Base-by-base conservation (phyloP, 1,284 basidiomycete genomes). In the Ustanciosporium gigantosporum region DNA sequence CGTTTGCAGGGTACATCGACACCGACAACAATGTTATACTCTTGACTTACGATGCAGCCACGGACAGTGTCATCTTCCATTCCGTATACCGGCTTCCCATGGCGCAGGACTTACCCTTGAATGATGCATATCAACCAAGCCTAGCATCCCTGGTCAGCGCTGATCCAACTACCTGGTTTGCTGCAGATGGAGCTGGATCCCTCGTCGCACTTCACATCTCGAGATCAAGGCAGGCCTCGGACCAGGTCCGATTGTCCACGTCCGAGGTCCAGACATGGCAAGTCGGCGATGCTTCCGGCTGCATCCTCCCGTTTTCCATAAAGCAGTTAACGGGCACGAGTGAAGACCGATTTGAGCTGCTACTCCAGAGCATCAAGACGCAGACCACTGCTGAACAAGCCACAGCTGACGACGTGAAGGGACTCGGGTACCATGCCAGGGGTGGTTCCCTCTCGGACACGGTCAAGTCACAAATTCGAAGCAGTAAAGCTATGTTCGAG, bases 1-100 rank as follows among this genome's bases (percentile, higher is more conserved):
- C 65, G 2, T 46, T 65, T 16, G 60, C 60, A 8, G 60, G 36
- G 9, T 68, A 68, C 29, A 32, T 68, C 19, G 65, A 68, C 35
- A 20, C 25, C 3, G 52, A 65, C 11, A 17, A 48, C 0, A 65
- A 65, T 25, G 37, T 68, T 0, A 44, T 68, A 1, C 47, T 43
- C 0, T 39, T 68, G 9, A 48, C 52, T 1, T 53, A 52, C 25
- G 40, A 49, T 25, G 31, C 38, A 4, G 25, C 0, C 1, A 36
- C 25, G 23, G 48, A 52, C 9, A 62, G 22, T 22, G 22, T 64
- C 6, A 27, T 45, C 0, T 53, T 46, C 2, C 59, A 59, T 37
- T 53, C 53, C 1, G 56, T 59, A 5, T 31, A 42, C 29, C 47
- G 55, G 5, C 42, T 52, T 16, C 39, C 22, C 3, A 15, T n/a